Base-by-base conservation (phyloP, 164 flowering plant species). In the Nymphaea colorata region DNA sequence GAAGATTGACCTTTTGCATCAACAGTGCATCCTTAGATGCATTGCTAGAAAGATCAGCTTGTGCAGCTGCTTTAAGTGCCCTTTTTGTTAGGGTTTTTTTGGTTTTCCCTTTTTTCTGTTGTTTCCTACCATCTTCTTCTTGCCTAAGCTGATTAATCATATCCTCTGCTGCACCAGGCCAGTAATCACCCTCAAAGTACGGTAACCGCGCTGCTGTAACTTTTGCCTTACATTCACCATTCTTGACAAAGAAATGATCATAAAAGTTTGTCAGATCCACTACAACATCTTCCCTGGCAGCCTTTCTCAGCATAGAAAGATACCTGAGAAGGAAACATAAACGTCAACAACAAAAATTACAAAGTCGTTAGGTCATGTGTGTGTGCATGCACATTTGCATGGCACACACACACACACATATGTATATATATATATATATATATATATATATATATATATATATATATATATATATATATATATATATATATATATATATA, bases 111-210 rank as follows among this genome's bases (percentile, higher is more conserved):
- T 70, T 76, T 69, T 69, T 76, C 15, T 64, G 55, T 41, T 59
- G 66, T 4, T 69, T 79, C 61, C 63, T 67, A 14, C 70, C 75
- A 67, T 66, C 63, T 59, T 75, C 83, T 67, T 78, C 45, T 67
- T 79, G 78, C 64, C 18, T 66, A 42, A 83, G 64, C 17, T 73
- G 68, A 61, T 59, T 71, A 44, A 82, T 64, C 47, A 79, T 16
- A 51, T 76, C 71, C 75, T 84, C 89, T 45, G 86, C 85, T 67
- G 76, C 72, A 62, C 63, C 68, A 51, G 85, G 76, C 87, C 86
- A 87, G 70, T 77, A 84, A 69, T 79, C 86, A 36, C 93, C 93
- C 71, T 85, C 91, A 74, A 87, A 87, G 66, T 85, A 84, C 3
- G 96, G 96, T 70, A 90, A 69, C 16, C 83, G 80, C 53, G 93